A percentile compares a stretch with the other conserved stretches of the same genome.
Evolutionary conservation across 257 asterid species (phyloP).

Genomic region (Jacaranda copaia): DNA sequence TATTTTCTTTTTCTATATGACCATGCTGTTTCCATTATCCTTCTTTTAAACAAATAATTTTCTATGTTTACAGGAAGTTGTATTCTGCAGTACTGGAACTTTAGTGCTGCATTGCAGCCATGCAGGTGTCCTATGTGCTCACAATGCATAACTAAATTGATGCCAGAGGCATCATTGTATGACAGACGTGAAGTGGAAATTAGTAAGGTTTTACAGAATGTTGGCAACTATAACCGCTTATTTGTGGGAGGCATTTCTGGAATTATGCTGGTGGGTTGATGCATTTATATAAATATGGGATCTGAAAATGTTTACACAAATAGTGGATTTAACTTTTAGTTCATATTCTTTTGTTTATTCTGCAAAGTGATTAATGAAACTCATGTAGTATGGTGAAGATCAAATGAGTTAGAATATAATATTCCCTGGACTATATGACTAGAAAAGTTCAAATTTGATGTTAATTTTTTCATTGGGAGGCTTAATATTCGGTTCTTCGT

Average conservation of each 20-base stretch:
- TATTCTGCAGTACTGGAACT: constrained; percentile 85
- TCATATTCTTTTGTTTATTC: not conserved
- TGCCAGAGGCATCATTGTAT: constrained; percentile 67
- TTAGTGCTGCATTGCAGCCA: constrained; percentile 65
- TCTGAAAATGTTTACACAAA: constrained; percentile 3
- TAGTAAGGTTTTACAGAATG: constrained; percentile 53
- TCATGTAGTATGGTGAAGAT: not conserved
- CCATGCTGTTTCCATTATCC: not conserved
- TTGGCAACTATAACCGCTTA: constrained; percentile 71
- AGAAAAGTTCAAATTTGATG: not conserved
- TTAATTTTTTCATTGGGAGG: not conserved
- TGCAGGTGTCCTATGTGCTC: constrained; percentile 94
- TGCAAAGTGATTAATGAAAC: not conserved
- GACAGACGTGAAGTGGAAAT: constrained; percentile 51
- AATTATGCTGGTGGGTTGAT: constrained; percentile 61
- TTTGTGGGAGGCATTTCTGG: constrained; percentile 74
- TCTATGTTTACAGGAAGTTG: constrained; percentile 63
- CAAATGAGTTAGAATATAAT: constrained; percentile 5
- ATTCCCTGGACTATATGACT: constrained; percentile 5
- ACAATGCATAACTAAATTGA: constrained; percentile 59
- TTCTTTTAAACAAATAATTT: not conserved
- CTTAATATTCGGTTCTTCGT: not conserved
- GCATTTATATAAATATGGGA: constrained; percentile 21
- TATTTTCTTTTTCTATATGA: not conserved
- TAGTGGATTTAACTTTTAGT: constrained; percentile 10